A percentile compares a stretch with the other conserved stretches of the same genome.
Conservation (phyloP, 2,329 filamentous ascomycete species). For the Apiospora koreana region DNA sequence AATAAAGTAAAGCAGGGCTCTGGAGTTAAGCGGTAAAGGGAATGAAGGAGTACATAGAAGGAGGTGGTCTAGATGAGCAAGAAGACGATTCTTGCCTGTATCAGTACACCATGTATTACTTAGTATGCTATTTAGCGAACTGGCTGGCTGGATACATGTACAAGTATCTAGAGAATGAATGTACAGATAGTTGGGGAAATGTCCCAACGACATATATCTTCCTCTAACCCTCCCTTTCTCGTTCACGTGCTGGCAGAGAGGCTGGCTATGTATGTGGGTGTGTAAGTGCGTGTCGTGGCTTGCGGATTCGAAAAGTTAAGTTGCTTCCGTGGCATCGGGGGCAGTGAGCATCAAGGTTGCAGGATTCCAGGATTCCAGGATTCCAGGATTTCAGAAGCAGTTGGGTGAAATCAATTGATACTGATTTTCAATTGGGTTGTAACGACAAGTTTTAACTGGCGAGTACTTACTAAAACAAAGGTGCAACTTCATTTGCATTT, state of each 20-base stretch:
- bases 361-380: no score
- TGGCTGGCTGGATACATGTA: not conserved
- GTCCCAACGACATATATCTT: not conserved
- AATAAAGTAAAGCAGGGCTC: not conserved
- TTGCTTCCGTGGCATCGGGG: not conserved
- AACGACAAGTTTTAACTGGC: no score
- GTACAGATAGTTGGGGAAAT: not conserved
- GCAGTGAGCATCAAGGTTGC: not conserved
- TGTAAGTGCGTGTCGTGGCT: not conserved
- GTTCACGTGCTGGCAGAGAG: not conserved
- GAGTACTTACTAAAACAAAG: no score
- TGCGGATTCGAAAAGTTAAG: not conserved
- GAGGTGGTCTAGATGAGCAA: not conserved
- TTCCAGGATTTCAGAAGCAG: no score
- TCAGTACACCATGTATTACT: not conserved
- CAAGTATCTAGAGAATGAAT: not conserved
- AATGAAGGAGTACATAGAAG: not conserved
- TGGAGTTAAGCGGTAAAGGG: not conserved
- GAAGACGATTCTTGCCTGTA: not conserved
- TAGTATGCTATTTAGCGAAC: not conserved
- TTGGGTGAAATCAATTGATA: not conserved
- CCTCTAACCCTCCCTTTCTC: not conserved
- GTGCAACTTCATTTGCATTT: no score
- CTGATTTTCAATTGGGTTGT: not conserved
- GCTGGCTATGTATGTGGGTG: not conserved